Evolutionary conservation across 2,329 filamentous ascomycete genomes (phyloP), one percentile per base, ranked within the genome.

Genomic region (Fusarium tricinctum): DNA sequence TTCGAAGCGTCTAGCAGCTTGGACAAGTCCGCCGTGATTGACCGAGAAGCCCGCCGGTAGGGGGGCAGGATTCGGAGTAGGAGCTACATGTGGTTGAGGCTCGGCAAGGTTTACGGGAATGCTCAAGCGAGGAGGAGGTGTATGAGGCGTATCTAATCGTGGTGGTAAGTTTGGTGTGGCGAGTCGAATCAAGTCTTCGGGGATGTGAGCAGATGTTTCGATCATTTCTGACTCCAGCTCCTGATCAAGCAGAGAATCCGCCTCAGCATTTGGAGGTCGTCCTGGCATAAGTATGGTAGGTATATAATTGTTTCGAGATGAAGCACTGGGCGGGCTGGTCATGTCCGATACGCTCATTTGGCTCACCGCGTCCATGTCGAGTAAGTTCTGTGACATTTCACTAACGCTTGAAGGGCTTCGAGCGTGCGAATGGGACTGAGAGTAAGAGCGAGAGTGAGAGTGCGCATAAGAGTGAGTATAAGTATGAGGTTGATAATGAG

Each of bases 121-220:
- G 39, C 51, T 61, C 10, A 64, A 50, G 10, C 39, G 63, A 30
- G 49, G 51, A 26, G 63, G 58, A 6, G 70, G 69, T 17, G 72
- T 70, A 26, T 64, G 69, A 46, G 73, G 71, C 4, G 68, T 74
- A 43, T 73, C 68, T 32, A 74, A 56, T 28, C 71, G 71, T 33
- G 70, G 59, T 43, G 73, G 72, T 35, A 74, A 49, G 15, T 69
- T 67, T 28, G 73, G 73, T 19, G 71, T 74, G 30, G 72, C 60
- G 6, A 74, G 68, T 32, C 73, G 73, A 49, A 74, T 71, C 26
- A 74, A 46, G 26, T 73, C 69, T 48, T 73, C 55, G 3, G 69
- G 58, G 10, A 49, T 22, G 19, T 47, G 58, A 12, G 53, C 42
- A 8, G 32, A 57, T 8, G 35, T 58, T 33, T 68, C 63, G 7